Conservation (phyloP, 352 stramenopile species). For the Pythium chondricola region DNA sequence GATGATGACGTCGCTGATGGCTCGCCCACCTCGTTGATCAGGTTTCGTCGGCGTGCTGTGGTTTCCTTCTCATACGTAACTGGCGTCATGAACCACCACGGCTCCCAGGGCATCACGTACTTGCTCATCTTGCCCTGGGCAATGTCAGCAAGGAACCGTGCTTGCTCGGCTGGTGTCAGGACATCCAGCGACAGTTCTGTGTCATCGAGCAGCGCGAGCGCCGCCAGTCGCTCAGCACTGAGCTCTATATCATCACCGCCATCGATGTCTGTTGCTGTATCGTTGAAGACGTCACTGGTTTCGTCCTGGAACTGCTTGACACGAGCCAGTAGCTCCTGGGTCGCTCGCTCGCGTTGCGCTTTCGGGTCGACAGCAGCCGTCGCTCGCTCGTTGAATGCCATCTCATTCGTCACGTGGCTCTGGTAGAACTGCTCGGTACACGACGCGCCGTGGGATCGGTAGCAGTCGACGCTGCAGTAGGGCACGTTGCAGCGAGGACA, state of each 20-base stretch:
- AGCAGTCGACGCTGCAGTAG: slow-evolving; percentile 80
- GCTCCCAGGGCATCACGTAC: slow-evolving; percentile 57
- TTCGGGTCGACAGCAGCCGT: slow-evolving; percentile 20
- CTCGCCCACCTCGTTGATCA: slow-evolving; percentile 47
- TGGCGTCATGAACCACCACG: slow-evolving; percentile 57
- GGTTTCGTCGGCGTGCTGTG: slow-evolving; percentile 20
- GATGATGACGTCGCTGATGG: not conserved
- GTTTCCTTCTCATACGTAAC: slow-evolving; percentile 52
- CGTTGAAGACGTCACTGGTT: slow-evolving; percentile 18
- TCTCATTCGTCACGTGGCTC: slow-evolving; percentile 49
- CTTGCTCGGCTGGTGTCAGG: slow-evolving; percentile 50
- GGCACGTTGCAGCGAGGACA: slow-evolving; percentile 76
- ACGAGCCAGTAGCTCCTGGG: slow-evolving; percentile 41
- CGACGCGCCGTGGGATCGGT: slow-evolving; percentile 50
- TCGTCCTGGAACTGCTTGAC: slow-evolving; percentile 58
- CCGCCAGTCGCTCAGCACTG: slow-evolving; percentile 30
- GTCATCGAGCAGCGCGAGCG: slow-evolving; percentile 43
- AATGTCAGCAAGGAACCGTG: slow-evolving; percentile 57
- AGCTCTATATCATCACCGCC: slow-evolving; percentile 13
- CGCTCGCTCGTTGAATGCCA: slow-evolving; percentile 28
- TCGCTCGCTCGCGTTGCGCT: slow-evolving; percentile 23
- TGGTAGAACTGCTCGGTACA: slow-evolving; percentile 84
- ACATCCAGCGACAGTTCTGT: slow-evolving; percentile 48
- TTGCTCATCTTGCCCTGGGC: slow-evolving; percentile 56
- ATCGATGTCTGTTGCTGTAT: not conserved